phyloP scores from a whole-genome alignment of 1,284 basidiomycete species.

The Ceratobasidium sp. region DNA sequence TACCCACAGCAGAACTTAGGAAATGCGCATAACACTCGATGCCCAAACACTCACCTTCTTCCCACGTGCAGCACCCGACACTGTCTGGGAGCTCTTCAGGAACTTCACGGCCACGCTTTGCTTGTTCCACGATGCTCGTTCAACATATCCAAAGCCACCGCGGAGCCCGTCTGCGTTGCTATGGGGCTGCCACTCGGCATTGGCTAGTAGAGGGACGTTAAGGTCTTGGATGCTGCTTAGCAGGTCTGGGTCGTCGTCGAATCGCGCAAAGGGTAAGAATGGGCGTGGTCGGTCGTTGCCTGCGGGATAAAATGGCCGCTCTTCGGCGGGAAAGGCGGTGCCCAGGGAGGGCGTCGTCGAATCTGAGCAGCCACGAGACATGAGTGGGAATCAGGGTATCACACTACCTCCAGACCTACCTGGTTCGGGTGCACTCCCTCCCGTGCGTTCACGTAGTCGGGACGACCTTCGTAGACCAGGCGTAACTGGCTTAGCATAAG shows the following conservation, averaged over 20 bases:
- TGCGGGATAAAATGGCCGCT: constrained; percentile 38
- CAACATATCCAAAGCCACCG: constrained; percentile 40
- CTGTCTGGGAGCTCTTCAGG: constrained; percentile 40
- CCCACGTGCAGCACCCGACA: constrained; percentile 31
- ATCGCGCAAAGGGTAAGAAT: constrained; percentile 40
- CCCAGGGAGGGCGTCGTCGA: background rate
- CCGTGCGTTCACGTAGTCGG: constrained; percentile 17
- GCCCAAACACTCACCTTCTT: constrained; percentile 15
- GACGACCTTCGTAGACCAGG: constrained; percentile 18
- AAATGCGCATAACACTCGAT: background rate
- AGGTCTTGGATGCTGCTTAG: constrained; percentile 42
- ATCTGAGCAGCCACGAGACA: constrained; percentile 40
- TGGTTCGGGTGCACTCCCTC: background rate
- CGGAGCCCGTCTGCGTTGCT: constrained; percentile 27
- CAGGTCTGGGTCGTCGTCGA: constrained; percentile 40
- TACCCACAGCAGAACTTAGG: background rate
- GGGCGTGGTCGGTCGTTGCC: constrained; percentile 28
- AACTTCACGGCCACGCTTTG: constrained; percentile 43
- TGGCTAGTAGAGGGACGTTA: constrained; percentile 28
- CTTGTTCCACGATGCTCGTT: constrained; percentile 41
- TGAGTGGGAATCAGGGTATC: background rate
- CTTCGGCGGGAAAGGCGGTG: background rate
- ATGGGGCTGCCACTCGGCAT: constrained; percentile 41
- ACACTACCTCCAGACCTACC: background rate
- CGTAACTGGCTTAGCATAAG: background rate